Conservation (phyloP, 306 rosid genomes). For the Styphnolobium japonicum region DNA sequence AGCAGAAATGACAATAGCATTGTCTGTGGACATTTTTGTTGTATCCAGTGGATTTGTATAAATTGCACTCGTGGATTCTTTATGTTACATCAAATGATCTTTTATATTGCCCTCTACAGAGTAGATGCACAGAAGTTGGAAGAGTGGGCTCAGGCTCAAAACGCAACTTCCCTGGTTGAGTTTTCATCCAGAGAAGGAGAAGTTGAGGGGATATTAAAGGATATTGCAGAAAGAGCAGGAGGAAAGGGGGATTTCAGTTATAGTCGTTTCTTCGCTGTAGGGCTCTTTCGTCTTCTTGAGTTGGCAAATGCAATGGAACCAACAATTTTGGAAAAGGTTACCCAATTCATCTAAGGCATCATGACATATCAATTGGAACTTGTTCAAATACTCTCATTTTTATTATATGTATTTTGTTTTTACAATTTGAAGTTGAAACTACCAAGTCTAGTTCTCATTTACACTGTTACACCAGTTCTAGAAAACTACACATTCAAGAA, state of each 20-base stretch:
- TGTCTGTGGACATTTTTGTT: background rate
- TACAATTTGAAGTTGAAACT: background rate
- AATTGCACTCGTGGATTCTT: constrained; percentile 14
- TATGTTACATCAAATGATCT: constrained; percentile 19
- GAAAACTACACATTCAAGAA: constrained; percentile 6
- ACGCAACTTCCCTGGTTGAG: constrained; percentile 68
- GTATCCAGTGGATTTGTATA: constrained; percentile 4
- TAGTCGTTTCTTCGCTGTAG: constrained; percentile 96
- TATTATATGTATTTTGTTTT: background rate
- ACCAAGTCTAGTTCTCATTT: background rate
- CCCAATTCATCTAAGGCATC: constrained; percentile 14
- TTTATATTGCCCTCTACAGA: constrained; percentile 42
- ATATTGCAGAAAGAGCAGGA: constrained; percentile 86
- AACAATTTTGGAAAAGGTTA: constrained; percentile 77
- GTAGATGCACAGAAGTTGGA: constrained; percentile 82
- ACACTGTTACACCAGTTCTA: background rate
- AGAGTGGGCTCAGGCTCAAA: constrained; percentile 91
- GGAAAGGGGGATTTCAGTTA: constrained; percentile 80
- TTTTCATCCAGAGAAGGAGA: constrained; percentile 90
- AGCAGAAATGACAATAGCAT: background rate
- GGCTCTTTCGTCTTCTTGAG: constrained; percentile 92
- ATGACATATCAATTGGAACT: constrained; percentile 6
- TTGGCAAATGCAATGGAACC: constrained; percentile 96
- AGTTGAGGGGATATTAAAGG: constrained; percentile 74
- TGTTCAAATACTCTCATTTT: background rate